Evolutionary conservation across 2,329 filamentous ascomycete species (phyloP), one percentile per base, ranked within the genome.

Genomic region (Trichothecium roseum): DNA sequence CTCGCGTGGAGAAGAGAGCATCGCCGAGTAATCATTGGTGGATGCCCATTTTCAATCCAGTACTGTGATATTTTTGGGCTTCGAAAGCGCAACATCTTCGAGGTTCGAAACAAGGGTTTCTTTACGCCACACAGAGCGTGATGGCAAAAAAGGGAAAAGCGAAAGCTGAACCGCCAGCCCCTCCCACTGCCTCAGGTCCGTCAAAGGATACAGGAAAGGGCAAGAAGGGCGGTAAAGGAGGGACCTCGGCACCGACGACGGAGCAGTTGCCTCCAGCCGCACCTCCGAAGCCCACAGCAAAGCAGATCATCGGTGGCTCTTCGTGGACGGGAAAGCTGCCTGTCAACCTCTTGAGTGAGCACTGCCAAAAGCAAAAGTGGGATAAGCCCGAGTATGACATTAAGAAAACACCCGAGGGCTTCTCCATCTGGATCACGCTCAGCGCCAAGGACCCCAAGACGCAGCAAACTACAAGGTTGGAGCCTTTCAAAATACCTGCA

Each of bases 291-390:
- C 76, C 74, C 12, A 78, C 78, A 2, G 71, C 72, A 30, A 81
- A 81, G 57, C 85, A 93, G 47, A 66, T 98, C 45, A 94, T 98
- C 51, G 91, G 87, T 29, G 91, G 91, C 33, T 78, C 86, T 39
- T 95, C 87, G 47, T 98, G 91, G 91, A 98, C 91, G 0, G 91
- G 91, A 28, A 98, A 98, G 57, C 66, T 98, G 22, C 91, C 91
- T 2, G 84, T 95, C 44, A 95, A 94, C 54, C 71, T 96, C 49
- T 74, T 96, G 43, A 85, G 84, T 26, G 91, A 96, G 66, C 84
- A 94, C 60, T 95, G 88, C 50, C 87, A 94, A 62, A 93, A 89
- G 58, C 84, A 94, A 57, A 86, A 85, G 54, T 98, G 91, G 91
- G 84, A 86, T 45, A 89, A 81, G 54, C 89, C 89, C 2, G 88